Conservation (phyloP, 306 rosid genomes). For the Rosa chinensis region DNA sequence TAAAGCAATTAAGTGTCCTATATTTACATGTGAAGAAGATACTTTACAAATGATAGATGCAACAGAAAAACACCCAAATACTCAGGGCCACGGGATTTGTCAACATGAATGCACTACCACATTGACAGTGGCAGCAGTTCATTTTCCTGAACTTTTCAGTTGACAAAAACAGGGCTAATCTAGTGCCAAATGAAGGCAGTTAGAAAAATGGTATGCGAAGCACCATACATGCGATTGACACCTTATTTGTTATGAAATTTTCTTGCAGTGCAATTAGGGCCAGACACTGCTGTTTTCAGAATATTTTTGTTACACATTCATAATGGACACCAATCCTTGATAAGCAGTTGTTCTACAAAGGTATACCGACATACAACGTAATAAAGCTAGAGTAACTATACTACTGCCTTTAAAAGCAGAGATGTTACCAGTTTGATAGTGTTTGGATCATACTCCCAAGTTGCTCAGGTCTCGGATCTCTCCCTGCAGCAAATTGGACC, state of each 20-base stretch:
- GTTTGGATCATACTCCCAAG: slow-evolving; percentile 91
- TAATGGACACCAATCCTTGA: background rate
- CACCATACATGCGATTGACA: background rate
- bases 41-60: slow-evolving; percentile 11
- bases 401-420: slow-evolving; percentile 18
- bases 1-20: slow-evolving; percentile 8
- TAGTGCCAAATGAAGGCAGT: background rate
- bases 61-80: background rate
- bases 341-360: slow-evolving; percentile 2
- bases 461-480: slow-evolving; percentile 93
- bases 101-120: background rate
- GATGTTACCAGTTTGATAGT: slow-evolving; percentile 75
- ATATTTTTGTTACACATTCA: background rate
- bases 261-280: background rate
- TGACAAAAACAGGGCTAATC: background rate
- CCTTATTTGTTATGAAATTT: background rate
- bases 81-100: background rate
- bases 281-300: background rate
- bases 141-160: background rate
- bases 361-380: background rate
- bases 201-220: too few species aligned
- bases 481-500: slow-evolving; percentile 99
- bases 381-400: background rate
- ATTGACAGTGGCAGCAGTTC: background rate
- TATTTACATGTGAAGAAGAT: slow-evolving; percentile 18